Conservation (phyloP, 768 basidiomycete species). For the Ramaria sp. region DNA sequence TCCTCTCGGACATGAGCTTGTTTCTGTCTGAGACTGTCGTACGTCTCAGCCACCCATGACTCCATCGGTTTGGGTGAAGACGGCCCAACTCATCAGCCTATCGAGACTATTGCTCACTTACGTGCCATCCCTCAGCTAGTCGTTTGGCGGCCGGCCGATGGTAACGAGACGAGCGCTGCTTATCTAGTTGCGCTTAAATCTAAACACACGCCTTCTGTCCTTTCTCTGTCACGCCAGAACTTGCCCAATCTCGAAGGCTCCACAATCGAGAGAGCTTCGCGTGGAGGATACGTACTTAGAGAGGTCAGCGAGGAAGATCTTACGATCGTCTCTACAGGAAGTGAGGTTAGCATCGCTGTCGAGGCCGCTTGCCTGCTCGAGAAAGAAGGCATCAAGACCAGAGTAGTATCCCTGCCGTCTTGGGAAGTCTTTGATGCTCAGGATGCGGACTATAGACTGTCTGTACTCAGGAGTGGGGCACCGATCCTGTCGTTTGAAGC, state of each 20-base stretch:
- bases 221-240: constrained; percentile 81
- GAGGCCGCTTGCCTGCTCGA: constrained; percentile 78
- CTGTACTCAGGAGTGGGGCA: constrained; percentile 79
- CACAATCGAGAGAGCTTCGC: constrained; percentile 68
- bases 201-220: constrained; percentile 67
- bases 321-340: constrained; percentile 83
- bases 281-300: constrained; percentile 84
- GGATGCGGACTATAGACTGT: constrained; percentile 64
- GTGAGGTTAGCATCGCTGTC: constrained; percentile 79
- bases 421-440: constrained; percentile 85
- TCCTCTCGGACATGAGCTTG: not conserved
- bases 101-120: constrained; percentile 80
- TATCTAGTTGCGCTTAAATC: constrained; percentile 74
- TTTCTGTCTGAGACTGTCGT: not conserved
- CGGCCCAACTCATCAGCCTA: constrained; percentile 92
- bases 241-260: constrained; percentile 87
- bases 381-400: constrained; percentile 65
- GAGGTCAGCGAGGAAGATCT: constrained; percentile 74
- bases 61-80: constrained; percentile 91
- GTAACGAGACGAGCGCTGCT: constrained; percentile 93
- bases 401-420: constrained; percentile 83
- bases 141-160: constrained; percentile 90
- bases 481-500: constrained; percentile 89
- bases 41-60: constrained; percentile 71
- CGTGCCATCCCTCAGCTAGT: constrained; percentile 86